These are phyloP conservation scores for Pichia insulana DNA, from an alignment of 805 yeast species.

Conservation along the genomic window DNA sequence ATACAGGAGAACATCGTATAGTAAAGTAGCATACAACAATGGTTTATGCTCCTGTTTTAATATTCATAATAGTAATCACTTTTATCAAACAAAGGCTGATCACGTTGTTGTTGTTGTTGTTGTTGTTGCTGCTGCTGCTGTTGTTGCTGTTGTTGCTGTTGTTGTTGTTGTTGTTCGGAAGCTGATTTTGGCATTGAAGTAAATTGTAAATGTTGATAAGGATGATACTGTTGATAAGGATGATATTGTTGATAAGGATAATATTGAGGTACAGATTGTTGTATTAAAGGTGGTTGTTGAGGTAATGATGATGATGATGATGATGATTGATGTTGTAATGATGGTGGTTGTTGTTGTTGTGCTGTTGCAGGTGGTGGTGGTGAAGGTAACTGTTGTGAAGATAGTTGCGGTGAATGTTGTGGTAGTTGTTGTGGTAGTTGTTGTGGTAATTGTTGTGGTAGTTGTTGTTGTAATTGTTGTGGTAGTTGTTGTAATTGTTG, in stretches of 20 bases:
- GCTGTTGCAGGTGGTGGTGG: no score
- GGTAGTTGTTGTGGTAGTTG: not conserved
- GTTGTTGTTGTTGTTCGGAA: not conserved
- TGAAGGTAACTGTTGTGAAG: not conserved
- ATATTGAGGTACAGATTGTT: no score
- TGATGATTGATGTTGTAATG: no score
- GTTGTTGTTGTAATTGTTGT: not conserved
- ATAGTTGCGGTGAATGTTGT: not conserved
- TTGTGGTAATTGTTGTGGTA: not conserved
- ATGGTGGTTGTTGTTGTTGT: no score
- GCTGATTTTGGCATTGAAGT: no score
- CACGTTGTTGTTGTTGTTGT: not conserved
- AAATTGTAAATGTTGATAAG: not conserved
- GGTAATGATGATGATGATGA: no score
- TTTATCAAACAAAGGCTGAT: not conserved
- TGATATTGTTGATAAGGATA: not conserved
- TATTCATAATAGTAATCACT: no score
- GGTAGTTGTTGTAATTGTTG: constrained; percentile 1
- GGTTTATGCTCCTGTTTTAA: no score
- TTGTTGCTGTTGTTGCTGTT: not conserved
- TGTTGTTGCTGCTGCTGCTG: not conserved
- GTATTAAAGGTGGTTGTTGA: no score
- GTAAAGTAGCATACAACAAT: no score
- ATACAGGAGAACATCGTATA: no score
- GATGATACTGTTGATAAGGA: not conserved